Conservation (phyloP, 2,329 filamentous ascomycete species). For the Trichoderma sp. region DNA sequence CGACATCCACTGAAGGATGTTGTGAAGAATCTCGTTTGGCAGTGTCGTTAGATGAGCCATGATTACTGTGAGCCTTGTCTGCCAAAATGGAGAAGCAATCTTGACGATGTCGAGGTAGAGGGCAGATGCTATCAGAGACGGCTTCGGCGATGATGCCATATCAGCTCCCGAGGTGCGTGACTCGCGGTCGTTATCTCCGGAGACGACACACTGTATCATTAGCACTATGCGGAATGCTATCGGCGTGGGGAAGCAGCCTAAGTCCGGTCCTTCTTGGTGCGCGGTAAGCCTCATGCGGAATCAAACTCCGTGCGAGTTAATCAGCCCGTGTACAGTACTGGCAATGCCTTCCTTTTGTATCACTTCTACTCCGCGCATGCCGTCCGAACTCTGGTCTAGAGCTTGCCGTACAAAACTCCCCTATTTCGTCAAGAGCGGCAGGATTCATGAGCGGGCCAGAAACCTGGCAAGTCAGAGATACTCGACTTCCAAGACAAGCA, state of each 20-base stretch:
- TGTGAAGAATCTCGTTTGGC: constrained; percentile 65
- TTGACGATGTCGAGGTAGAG: neutral
- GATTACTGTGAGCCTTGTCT: neutral
- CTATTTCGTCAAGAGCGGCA: neutral
- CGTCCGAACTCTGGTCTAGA: neutral
- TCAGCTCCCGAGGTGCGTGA: neutral
- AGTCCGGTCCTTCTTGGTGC: neutral
- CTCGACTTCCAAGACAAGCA: constrained; percentile 28
- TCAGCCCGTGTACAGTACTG: neutral
- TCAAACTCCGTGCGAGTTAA: constrained; percentile 1
- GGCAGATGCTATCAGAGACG: constrained; percentile 9
- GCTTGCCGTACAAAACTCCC: neutral
- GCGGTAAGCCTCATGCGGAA: neutral
- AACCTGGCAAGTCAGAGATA: constrained; percentile 25
- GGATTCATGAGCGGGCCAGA: neutral
- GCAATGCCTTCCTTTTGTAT: neutral
- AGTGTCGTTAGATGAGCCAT: constrained; percentile 41
- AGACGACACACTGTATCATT: neutral
- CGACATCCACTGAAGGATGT: constrained; percentile 59
- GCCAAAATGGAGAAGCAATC: too few relatives aligned
- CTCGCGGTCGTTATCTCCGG: constrained; percentile 7
- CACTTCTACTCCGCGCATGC: neutral
- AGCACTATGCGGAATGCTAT: neutral
- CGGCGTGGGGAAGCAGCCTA: neutral
- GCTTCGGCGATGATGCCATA: constrained; percentile 22